A percentile compares a stretch with the other conserved stretches of the same genome.
Evolutionary conservation across 495 filamentous ascomycete species (phyloP).

Genomic region (Penicillium nucicola): DNA sequence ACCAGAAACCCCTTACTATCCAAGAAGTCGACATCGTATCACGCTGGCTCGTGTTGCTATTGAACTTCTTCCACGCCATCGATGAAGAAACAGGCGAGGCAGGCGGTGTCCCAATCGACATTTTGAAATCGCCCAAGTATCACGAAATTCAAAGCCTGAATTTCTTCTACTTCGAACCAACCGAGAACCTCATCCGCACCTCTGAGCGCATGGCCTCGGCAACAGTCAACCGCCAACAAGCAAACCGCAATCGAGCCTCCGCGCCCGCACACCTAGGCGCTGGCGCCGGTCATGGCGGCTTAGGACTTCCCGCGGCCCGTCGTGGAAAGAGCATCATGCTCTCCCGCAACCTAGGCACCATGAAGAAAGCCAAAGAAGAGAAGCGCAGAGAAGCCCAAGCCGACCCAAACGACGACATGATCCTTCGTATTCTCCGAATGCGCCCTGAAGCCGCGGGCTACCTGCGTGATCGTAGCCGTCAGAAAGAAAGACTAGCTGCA

Average conservation of each 20-base stretch:
- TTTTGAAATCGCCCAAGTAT: conserved; percentile 95
- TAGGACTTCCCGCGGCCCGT: conserved; percentile 67
- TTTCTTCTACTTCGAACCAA: conserved; percentile 97
- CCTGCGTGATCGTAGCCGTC: conserved; percentile 83
- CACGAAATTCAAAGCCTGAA: conserved; percentile 93
- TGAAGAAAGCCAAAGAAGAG: conserved; percentile 92
- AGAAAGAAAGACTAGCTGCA: conserved; percentile 90
- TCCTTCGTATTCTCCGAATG: conserved; percentile 93
- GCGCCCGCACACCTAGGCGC: conserved; percentile 62
- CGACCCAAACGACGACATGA: conserved; percentile 98
- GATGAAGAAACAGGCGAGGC: conserved; percentile 85
- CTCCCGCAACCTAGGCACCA: conserved; percentile 90
- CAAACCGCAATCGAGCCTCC: conserved; percentile 63
- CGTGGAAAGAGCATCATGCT: conserved; percentile 94
- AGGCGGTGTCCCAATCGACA: conserved; percentile 82
- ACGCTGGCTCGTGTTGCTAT: conserved; percentile 88
- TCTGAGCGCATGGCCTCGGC: conserved; percentile 94
- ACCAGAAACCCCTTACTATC: conserved; percentile 79
- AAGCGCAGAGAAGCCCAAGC: conserved; percentile 94
- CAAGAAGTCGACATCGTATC: conserved; percentile 94
- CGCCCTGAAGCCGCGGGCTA: conserved; percentile 89
- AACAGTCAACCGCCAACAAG: conserved; percentile 73
- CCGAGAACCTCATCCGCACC: conserved; percentile 85
- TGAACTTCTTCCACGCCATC: conserved; percentile 91
- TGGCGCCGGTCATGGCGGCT: conserved; percentile 59